phyloP scores from a whole-genome alignment of 169 alveolate species.

The Eimeria zaria region DNA sequence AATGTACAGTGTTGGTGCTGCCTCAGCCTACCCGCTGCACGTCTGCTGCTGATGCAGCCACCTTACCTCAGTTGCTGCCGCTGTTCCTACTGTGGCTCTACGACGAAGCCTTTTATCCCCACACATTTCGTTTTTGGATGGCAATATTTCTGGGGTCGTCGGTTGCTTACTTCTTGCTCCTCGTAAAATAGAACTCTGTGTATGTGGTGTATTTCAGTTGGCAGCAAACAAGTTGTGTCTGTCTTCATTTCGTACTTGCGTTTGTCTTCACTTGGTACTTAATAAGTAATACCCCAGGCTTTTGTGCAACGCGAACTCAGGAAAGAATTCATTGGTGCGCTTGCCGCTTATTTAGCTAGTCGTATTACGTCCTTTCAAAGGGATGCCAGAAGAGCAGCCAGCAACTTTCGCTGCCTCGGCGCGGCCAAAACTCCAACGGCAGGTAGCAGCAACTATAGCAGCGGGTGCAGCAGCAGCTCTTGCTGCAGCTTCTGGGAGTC shows the following conservation, averaged over 20 bases:
- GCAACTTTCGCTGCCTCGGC: conserved; percentile 31
- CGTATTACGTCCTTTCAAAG: background rate
- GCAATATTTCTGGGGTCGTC: background rate
- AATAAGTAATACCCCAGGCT: background rate
- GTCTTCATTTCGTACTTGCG: too few relatives aligned
- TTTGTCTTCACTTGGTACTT: background rate
- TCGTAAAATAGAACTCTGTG: too few relatives aligned
- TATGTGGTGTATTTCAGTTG: background rate
- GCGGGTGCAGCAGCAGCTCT: conserved; percentile 3
- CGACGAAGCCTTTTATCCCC: background rate
- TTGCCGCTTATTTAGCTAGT: conserved; percentile 42
- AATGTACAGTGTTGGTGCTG: background rate
- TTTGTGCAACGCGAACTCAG: conserved; percentile 24
- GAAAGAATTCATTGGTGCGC: conserved; percentile 31
- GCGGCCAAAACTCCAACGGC: background rate
- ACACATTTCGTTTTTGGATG: background rate
- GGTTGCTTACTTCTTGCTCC: background rate
- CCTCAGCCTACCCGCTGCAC: background rate
- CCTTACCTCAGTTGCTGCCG: conserved; percentile 22
- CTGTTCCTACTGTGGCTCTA: background rate
- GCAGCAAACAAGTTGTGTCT: background rate
- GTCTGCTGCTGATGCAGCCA: background rate
- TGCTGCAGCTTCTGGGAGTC: conserved; percentile 68
- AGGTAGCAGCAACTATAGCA: conserved; percentile 2
- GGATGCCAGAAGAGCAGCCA: background rate